Percentiles rank a stretch among this genome's conserved stretches.
Conservation (phyloP, 371 early-diverging fungal species). For the Mucor piriformis region DNA sequence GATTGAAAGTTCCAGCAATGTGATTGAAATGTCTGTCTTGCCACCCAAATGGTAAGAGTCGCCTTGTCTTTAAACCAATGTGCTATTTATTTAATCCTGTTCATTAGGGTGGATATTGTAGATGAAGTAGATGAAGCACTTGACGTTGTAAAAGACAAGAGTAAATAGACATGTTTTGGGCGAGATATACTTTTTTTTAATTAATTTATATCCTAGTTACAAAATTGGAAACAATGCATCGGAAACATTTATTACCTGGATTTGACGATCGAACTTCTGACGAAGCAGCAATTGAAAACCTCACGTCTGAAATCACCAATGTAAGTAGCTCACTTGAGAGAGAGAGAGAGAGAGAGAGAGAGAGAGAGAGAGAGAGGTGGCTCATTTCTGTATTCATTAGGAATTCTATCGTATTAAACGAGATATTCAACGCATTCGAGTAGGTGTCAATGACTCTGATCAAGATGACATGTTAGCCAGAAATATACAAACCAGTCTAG, state of each 20-base stretch:
- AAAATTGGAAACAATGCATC: conserved; percentile 84
- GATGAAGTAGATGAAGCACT: conserved; percentile 77
- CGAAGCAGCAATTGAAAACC: conserved; percentile 81
- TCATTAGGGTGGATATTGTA: conserved; percentile 81
- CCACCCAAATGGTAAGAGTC: conserved; percentile 80
- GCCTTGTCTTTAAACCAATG: not conserved
- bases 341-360: no score
- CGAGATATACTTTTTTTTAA: not conserved
- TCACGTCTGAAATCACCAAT: conserved; percentile 82
- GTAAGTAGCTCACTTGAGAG: no score
- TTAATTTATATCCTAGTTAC: conserved; percentile 55
- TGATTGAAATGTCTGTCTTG: conserved; percentile 76
- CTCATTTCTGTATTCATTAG: conserved; percentile 36
- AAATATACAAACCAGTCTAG: conserved; percentile 90
- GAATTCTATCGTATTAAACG: conserved; percentile 85
- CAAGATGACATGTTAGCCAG: conserved; percentile 76
- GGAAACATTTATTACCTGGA: conserved; percentile 89
- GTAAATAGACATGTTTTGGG: conserved; percentile 42
- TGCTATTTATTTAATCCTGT: not conserved
- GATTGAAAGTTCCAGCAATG: conserved; percentile 67
- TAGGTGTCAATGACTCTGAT: conserved; percentile 50
- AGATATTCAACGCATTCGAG: conserved; percentile 76
- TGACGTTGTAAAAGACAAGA: conserved; percentile 60
- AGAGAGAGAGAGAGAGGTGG: no score
- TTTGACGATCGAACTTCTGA: conserved; percentile 89